Base-by-base conservation (phyloP, 805 yeast genomes). In the Spencermartinsiella europaea region DNA sequence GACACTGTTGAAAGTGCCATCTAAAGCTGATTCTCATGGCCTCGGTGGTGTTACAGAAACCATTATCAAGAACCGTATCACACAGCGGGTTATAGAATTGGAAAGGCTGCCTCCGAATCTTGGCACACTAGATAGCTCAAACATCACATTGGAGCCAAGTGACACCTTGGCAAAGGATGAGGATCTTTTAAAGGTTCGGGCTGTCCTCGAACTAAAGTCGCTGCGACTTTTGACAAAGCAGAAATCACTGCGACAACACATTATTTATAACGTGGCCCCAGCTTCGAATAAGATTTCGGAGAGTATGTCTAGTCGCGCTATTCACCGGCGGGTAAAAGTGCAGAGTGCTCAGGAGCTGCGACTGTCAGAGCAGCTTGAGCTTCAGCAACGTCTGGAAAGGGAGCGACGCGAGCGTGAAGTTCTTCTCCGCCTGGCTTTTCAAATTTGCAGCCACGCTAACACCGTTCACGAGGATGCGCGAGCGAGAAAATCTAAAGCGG, bases 181-280 rank as follows among this genome's bases (percentile, higher is more conserved):
- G n/a, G 77, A 79, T 44, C 70, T 68, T 15, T 64, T 66, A 20
- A 66, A 66, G 49, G 42, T 62, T 45, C 40, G 48, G 38, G 68
- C 70, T 1, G 46, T 73, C 37, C 64, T 76, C 37, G 90, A 85
- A 56, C 79, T 76, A 51, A 78, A 80, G 58, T 75, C 85, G 17
- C 71, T 91, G 53, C 79, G 86, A 53, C 66, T 89, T 45, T 68
- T 90, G 34, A 86, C 95, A 0, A 72, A 79, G 41, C 99, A 93
- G 61, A 85, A 85, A 57, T 84, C 89, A n/a, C 65, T 90, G 46
- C 76, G 95, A 50, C 96, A 96, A 12, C 85, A 83, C 50, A 64
- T 91, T 1, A 68, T 89, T 27, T 79, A 84, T 28, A 81, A 81
- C 53, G 67, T 81, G 35, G 88, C 90, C 74, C 88, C 86, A 55